A percentile compares a stretch with the other conserved stretches of the same genome.
These are phyloP conservation scores for Ananas comosus DNA, from an alignment of 176 grass and related monocot genomes.

Conservation along the genomic window DNA sequence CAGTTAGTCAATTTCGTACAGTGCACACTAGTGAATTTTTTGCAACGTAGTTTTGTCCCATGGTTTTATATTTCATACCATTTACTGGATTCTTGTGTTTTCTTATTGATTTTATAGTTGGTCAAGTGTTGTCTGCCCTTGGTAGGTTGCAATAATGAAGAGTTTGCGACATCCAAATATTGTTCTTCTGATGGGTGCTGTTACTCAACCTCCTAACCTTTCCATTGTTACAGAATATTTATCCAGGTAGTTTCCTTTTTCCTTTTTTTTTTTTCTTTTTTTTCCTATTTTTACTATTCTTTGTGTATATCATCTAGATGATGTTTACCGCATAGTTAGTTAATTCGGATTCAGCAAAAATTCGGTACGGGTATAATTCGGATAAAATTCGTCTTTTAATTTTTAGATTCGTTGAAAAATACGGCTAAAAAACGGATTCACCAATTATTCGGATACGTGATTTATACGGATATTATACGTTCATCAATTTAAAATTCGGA, in stretches of 20 bases:
- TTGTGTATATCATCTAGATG: neutral
- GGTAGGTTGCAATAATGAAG: conserved; percentile 91
- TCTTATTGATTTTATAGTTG: neutral
- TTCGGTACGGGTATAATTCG: too few species aligned
- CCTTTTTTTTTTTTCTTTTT: conserved; percentile 11
- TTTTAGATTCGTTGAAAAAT: too few species aligned
- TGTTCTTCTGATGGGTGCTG: conserved; percentile 96
- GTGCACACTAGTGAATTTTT: neutral
- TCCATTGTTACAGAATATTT: conserved; percentile 86
- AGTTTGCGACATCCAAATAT: conserved; percentile 87
- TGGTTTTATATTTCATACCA: too few species aligned
- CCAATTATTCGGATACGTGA: too few species aligned
- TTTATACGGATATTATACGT: too few species aligned
- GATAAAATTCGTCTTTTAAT: too few species aligned
- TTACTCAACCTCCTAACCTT: conserved; percentile 62
- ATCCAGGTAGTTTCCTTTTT: conserved; percentile 40
- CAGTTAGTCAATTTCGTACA: neutral
- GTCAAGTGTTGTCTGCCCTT: neutral
- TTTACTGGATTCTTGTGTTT: neutral
- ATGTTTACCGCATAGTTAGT: conserved; percentile 9
- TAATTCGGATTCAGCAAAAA: too few species aligned
- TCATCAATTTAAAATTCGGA: too few species aligned
- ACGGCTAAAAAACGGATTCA: too few species aligned
- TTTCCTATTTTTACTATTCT: neutral
- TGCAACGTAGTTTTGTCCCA: too few species aligned